Percentiles rank a stretch among this genome's conserved stretches.
Conservation (phyloP, 2,329 filamentous ascomycete genomes). For the Sporothrix brasiliensis region DNA sequence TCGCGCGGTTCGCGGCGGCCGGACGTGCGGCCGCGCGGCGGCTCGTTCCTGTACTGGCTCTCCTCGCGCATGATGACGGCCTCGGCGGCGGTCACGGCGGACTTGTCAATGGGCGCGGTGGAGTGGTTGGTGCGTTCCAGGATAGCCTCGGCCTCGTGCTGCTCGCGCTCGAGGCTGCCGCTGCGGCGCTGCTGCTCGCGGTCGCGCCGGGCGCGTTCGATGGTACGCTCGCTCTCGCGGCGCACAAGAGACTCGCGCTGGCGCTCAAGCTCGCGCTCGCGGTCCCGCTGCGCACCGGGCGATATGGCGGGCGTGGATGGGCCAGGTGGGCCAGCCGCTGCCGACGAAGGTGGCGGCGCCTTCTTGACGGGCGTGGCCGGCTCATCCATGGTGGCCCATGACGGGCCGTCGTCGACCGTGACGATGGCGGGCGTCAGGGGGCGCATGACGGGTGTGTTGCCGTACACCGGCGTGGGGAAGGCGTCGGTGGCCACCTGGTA, state of each 20-base stretch:
- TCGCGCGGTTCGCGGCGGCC: slow-evolving; percentile 32
- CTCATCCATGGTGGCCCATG: slow-evolving; percentile 38
- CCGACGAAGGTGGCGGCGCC: not conserved
- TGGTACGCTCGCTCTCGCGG: slow-evolving; percentile 2
- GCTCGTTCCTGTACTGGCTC: slow-evolving; percentile 41
- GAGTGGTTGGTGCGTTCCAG: slow-evolving; percentile 53
- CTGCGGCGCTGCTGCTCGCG: slow-evolving; percentile 27
- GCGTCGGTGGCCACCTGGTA: slow-evolving; percentile 59
- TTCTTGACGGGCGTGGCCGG: slow-evolving; percentile 39
- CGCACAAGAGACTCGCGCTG: slow-evolving; percentile 12
- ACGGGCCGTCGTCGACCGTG: slow-evolving; percentile 35
- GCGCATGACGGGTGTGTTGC: slow-evolving; percentile 44
- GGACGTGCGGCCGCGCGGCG: slow-evolving; percentile 32
- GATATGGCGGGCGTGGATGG: not conserved
- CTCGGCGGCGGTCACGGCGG: slow-evolving; percentile 52
- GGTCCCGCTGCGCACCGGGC: slow-evolving; percentile 11
- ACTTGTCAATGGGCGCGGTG: slow-evolving; percentile 52
- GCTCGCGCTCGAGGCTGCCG: slow-evolving; percentile 53
- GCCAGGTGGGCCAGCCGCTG: not conserved
- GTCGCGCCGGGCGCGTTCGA: not conserved
- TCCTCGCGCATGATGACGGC: slow-evolving; percentile 48
- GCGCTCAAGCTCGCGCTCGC: slow-evolving; percentile 13
- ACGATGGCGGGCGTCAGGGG: slow-evolving; percentile 46
- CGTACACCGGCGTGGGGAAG: slow-evolving; percentile 51
- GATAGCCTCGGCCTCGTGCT: slow-evolving; percentile 53